Evolutionary conservation across 345 rosid species (phyloP), one percentile per base, ranked within the genome.

Genomic region (Dimocarpus longan): DNA sequence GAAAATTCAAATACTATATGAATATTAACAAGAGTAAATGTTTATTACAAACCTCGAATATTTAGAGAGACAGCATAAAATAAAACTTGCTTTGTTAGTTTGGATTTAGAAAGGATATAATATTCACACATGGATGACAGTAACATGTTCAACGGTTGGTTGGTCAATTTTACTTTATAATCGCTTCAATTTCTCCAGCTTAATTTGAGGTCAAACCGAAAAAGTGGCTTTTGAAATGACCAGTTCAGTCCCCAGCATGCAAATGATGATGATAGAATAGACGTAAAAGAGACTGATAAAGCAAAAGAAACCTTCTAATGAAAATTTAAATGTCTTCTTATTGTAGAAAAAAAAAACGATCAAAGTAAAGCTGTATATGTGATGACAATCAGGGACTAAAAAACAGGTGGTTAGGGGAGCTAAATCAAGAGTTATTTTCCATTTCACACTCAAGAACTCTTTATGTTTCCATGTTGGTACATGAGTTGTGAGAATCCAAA

Each of bases 401-500:
- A 68, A 19, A 39, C 0, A 40, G 71, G 71, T 68, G 71, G 71
- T 42, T 42, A 46, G 19, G 52, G 39, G 10, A 43, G 52, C 73
- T 44, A 69, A 69, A 69, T 69, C 39, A 39, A 72, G 48, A 0
- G 7, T 72, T n/a, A 28, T 28, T 71, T 32, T 18, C 42, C 48
- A 39, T 15, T 19, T 52, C 65, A n/a, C 44, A 60, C 65, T 60
- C 12, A 3, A 60, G 28, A 60, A 21, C 28, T 60, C 65, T 21
- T 60, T 60, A 21, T 60, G 26, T 21, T 57, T 19, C 22, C 2
- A 60, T 21, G 24, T 21, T n/a, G 3, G 65, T 60, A 60, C 65
- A 54, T 56, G 76, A 40, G 39, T 13, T 74, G 66, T 62, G 66
- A 57, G 54, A 67, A 78, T 74, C 75, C 76, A 66, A 22, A 48